Evolutionary conservation across 73 alveolate species (phyloP).

Genomic region (Tetrahymena thermophila): DNA sequence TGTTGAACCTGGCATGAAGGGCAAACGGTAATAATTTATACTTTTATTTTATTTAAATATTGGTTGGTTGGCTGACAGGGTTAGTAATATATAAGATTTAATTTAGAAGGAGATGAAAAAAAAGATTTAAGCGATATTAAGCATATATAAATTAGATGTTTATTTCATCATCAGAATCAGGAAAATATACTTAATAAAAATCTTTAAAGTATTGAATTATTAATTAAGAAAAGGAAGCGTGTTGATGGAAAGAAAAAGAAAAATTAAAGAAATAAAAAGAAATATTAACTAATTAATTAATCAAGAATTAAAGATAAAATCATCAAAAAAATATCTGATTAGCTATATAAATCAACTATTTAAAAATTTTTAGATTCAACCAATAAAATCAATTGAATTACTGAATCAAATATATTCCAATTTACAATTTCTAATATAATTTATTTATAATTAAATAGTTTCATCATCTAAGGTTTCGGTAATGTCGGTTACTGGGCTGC

Average conservation of each 20-base stretch:
- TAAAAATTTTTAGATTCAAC: not conserved
- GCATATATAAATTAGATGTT: not conserved
- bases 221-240: not conserved
- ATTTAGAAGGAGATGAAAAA: not conserved
- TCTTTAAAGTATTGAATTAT: not conserved
- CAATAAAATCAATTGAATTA: not conserved
- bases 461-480: constrained; percentile 84
- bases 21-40: constrained; percentile 1
- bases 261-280: not conserved
- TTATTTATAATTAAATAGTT: constrained; percentile 50
- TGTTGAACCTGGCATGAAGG: constrained; percentile 46
- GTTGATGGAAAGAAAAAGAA: not conserved
- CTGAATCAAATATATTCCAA: not conserved
- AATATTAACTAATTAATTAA: not conserved
- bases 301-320: too few species aligned
- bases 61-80: not conserved
- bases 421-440: not conserved
- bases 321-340: not conserved
- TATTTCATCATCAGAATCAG: not conserved
- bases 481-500: constrained; percentile 91
- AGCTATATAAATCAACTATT: not conserved
- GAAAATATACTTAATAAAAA: not conserved
- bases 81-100: not conserved
- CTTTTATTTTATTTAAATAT: not conserved
- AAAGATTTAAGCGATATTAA: not conserved